Evolutionary conservation across 768 basidiomycete genomes (phyloP).

Genomic region (Neoboletus brunneissimus): DNA sequence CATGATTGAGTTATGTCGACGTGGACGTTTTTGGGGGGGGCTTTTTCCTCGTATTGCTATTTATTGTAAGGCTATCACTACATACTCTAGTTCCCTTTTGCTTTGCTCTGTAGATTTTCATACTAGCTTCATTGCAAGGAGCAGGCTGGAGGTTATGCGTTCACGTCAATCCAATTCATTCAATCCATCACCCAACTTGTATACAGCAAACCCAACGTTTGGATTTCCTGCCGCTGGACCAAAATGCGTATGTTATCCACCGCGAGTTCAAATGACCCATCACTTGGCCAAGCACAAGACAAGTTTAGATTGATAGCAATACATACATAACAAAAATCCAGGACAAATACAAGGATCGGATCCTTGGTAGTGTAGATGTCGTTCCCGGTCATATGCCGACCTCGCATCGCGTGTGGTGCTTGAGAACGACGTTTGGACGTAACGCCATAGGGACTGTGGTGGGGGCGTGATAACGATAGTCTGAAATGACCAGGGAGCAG

Average conservation of each 20-base stretch:
- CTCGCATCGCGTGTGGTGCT: not conserved
- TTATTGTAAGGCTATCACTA: constrained; percentile 22
- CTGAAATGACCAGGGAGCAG: not conserved
- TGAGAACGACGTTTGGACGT: not conserved
- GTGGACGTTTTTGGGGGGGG: not conserved
- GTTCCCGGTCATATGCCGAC: too few species aligned
- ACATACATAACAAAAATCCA: not conserved
- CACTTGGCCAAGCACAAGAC: not conserved
- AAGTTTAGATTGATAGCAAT: constrained; percentile 1
- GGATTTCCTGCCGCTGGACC: not conserved
- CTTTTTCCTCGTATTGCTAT: not conserved
- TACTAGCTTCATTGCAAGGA: not conserved
- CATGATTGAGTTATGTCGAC: constrained; percentile 6
- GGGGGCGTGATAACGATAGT: not conserved
- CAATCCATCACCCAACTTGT: not conserved
- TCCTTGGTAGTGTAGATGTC: not conserved
- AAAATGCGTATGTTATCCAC: not conserved
- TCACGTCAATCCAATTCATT: not conserved
- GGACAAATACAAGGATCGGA: not conserved
- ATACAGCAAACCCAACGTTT: not conserved
- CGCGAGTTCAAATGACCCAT: not conserved
- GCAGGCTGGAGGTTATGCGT: not conserved
- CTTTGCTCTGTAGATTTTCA: not conserved
- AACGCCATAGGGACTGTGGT: not conserved
- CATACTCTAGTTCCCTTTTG: not conserved